Conservation (phyloP, 441 rosid genomes). For the Rhodomyrtus psidioides region DNA sequence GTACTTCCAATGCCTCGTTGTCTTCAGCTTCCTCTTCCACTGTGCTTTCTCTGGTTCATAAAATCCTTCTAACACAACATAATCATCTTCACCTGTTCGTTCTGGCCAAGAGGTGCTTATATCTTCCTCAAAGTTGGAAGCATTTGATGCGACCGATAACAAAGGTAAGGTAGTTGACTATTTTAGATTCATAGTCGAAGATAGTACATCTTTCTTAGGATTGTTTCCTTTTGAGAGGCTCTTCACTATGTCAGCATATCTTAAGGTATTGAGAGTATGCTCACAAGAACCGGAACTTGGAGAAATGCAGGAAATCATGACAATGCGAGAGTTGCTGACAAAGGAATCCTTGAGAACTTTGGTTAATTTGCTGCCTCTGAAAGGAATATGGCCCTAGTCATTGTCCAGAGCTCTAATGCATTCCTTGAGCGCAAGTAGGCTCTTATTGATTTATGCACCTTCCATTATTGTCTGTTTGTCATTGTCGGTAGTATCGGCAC, state of each 20-base stretch:
- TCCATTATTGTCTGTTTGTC: slow-evolving; percentile 99
- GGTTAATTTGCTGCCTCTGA: slow-evolving; percentile 96
- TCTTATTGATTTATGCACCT: slow-evolving; percentile 98
- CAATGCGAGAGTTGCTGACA: slow-evolving; percentile 96
- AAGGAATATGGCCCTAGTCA: slow-evolving; percentile 98
- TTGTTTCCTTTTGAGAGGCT: slow-evolving; percentile 93
- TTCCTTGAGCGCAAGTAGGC: slow-evolving; percentile 94
- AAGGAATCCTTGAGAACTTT: slow-evolving; percentile 98
- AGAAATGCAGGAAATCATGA: slow-evolving; percentile 98
- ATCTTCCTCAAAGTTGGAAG: slow-evolving; percentile 59
- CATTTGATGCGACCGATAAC: slow-evolving; percentile 47
- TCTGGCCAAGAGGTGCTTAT: slow-evolving; percentile 67
- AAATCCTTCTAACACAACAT: slow-evolving; percentile 54
- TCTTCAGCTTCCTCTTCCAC: slow-evolving; percentile 68
- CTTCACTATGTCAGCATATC: slow-evolving; percentile 98
- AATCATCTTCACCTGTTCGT: slow-evolving; percentile 62
- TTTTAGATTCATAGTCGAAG: slow-evolving; percentile 64
- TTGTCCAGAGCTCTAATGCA: slow-evolving; percentile 99
- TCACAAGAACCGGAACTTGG: slow-evolving; percentile 96
- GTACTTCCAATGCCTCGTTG: too few species aligned
- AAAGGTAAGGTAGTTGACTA: slow-evolving; percentile 67
- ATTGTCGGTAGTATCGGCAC: slow-evolving; percentile 98
- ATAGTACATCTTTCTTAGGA: slow-evolving; percentile 73
- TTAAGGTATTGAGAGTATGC: slow-evolving; percentile 92
- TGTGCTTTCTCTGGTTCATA: slow-evolving; percentile 60